phyloP scores from a whole-genome alignment of 2,329 filamentous ascomycete species.

The Oidium heveae region DNA sequence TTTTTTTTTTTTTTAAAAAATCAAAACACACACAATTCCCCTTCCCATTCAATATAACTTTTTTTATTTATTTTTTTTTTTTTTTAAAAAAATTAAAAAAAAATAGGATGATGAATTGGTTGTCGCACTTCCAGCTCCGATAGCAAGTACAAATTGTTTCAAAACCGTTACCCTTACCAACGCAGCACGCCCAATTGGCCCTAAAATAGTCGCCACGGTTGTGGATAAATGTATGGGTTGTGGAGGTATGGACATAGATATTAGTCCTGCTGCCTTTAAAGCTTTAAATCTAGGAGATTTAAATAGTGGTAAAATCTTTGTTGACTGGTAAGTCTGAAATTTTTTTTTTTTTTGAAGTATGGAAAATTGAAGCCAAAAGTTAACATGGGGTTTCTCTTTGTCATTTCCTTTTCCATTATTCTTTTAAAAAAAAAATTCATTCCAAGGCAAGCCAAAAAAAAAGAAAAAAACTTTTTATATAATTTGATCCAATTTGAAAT shows the following conservation, averaged over 20 bases:
- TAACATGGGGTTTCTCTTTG: too few species aligned
- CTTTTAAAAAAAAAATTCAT: too few species aligned
- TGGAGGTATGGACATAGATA: constrained; percentile 27
- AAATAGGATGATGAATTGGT: not conserved
- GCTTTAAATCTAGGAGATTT: constrained; percentile 18
- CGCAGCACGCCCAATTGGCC: constrained; percentile 19
- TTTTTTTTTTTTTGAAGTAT: too few species aligned
- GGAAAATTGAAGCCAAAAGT: too few species aligned
- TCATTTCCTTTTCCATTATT: too few species aligned
- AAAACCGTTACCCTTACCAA: not conserved
- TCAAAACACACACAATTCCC: too few species aligned
- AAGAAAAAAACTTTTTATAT: too few species aligned
- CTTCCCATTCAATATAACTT: not conserved
- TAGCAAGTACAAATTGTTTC: not conserved
- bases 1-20: too few species aligned
- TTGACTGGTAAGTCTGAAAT: not conserved
- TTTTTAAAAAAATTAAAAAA: too few species aligned
- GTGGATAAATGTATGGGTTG: constrained; percentile 60
- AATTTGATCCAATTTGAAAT: too few species aligned
- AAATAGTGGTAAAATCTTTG: not conserved
- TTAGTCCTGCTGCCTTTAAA: constrained; percentile 28
- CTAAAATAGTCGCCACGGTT: constrained; percentile 30
- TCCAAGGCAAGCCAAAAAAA: too few species aligned
- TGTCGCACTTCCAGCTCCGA: not conserved
- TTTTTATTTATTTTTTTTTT: not conserved